Evolutionary conservation across 2,329 filamentous ascomycete genomes (phyloP), one percentile per base, ranked within the genome.

Genomic region (Trichoderma atrobrunneum): DNA sequence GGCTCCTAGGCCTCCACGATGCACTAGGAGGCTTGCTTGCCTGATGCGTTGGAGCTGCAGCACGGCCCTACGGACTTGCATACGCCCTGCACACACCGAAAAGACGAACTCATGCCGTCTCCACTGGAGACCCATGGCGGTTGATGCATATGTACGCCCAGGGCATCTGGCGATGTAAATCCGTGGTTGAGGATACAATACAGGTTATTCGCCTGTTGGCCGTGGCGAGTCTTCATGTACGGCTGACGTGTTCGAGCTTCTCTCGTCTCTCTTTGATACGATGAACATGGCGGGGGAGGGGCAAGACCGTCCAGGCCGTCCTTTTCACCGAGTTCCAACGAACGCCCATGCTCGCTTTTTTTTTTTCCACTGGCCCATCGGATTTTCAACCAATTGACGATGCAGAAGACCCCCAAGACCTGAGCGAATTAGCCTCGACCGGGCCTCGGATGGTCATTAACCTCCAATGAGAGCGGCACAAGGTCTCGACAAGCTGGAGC

Each of bases 261-360:
- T 68, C 54, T n/a, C 5, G 14, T 30, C 56, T 34, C 57, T 21
- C 18, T 54, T 54, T 60, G 57, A 60, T 60, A n/a, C 56, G 24
- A 32, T 7, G 24, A 56, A 26, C n/a, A 73, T 69, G 32, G 73
- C 73, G 73, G 73, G 73, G 73, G 73, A 73, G 73, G 72, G 73
- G 71, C 72, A 68, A 73, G 21, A 16, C 59, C 28, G 30, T 62
- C 57, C 26, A 26, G 66, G 43, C 66, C 18, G 30, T 68, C 61
- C 14, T 64, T 71, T 57, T 51, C 69, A 71, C 61, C 54, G 54
- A 64, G 24, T 61, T 62, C 67, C 57, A 72, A 62, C 51, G 36
- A 43, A 39, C 24, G n/a, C 32, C 24, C 54, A 18, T 64, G 11
- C 39, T 10, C 5, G 28, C 18, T 26, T 11, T 18, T 24, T 39